phyloP scores from a whole-genome alignment of 2,329 filamentous ascomycete species.

The Emericellopsis atlantica region DNA sequence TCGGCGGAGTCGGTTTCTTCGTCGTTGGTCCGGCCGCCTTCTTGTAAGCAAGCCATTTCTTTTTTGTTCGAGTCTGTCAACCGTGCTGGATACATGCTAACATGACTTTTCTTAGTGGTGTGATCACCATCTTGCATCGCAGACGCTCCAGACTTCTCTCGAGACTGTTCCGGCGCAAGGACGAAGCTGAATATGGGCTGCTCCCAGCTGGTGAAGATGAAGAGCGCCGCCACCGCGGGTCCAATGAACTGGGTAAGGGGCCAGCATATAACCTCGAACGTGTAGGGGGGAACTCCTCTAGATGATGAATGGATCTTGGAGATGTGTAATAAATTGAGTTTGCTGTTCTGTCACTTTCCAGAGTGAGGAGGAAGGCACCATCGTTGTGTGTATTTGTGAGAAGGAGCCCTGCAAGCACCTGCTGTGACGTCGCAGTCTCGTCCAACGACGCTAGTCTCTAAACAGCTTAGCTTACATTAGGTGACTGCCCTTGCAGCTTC shows the following conservation, averaged over 20 bases:
- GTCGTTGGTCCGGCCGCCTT: not conserved
- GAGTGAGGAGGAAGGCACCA: no score
- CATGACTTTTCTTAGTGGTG: not conserved
- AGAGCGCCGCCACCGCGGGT: no score
- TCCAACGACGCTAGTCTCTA: not conserved
- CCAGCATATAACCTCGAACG: no score
- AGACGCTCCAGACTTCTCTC: not conserved
- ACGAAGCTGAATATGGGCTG: not conserved
- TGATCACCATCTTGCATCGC: not conserved
- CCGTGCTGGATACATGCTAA: not conserved
- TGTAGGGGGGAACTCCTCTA: no score
- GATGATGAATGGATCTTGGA: no score
- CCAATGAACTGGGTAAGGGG: no score
- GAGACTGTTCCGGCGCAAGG: not conserved
- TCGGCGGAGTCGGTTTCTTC: not conserved
- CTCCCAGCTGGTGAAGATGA: not conserved
- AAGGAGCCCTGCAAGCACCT: conserved; percentile 15
- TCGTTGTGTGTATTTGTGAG: no score
- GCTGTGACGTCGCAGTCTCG: no score
- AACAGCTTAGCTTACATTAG: not conserved
- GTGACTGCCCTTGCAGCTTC: not conserved
- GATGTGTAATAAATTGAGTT: no score
- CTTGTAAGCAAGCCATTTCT: not conserved
- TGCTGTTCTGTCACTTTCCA: no score
- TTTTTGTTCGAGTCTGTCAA: not conserved